Percentiles rank a stretch among this genome's conserved stretches.
phyloP scores from a whole-genome alignment of 768 basidiomycete genomes.

The Xerocomellus amylosporus region DNA sequence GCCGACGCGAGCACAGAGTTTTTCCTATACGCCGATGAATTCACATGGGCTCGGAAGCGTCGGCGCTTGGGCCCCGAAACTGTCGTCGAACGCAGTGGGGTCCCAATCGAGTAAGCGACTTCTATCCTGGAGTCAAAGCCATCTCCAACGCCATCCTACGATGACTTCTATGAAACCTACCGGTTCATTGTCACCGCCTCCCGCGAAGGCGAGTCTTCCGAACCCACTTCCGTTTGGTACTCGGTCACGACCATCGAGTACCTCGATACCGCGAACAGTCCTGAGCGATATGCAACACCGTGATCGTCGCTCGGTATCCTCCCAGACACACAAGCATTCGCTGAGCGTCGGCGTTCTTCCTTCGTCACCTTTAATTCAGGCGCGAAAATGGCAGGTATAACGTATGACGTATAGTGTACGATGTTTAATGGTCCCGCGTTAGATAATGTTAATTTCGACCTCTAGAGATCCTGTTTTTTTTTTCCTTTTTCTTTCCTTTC shows the following conservation, averaged over 20 bases:
- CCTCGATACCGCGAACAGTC: not conserved
- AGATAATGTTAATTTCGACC: not conserved
- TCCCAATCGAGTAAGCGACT: slow-evolving; percentile 12
- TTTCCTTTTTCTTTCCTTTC: too few relatives aligned
- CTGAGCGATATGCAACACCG: not conserved
- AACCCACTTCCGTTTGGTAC: not conserved
- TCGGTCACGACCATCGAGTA: not conserved
- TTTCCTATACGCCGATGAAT: slow-evolving; percentile 1
- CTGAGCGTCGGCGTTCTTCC: not conserved
- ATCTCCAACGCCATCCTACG: not conserved
- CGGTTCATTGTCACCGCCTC: not conserved
- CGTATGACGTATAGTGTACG: not conserved
- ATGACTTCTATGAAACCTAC: not conserved
- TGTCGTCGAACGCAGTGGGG: slow-evolving; percentile 6
- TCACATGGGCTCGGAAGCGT: slow-evolving; percentile 7
- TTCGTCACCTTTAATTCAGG: not conserved
- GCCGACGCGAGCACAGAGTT: slow-evolving; percentile 13
- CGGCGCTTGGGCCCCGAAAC: not conserved
- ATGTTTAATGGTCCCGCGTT: not conserved
- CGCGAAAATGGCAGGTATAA: slow-evolving; percentile 10
- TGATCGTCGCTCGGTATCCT: slow-evolving; percentile 3
- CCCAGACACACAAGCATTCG: slow-evolving; percentile 6
- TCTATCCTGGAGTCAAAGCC: slow-evolving; percentile 17
- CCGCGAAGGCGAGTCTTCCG: not conserved
- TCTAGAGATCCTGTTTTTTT: not conserved